phyloP scores from a whole-genome alignment of 768 basidiomycete genomes.

The Lactifluus rugatus region DNA sequence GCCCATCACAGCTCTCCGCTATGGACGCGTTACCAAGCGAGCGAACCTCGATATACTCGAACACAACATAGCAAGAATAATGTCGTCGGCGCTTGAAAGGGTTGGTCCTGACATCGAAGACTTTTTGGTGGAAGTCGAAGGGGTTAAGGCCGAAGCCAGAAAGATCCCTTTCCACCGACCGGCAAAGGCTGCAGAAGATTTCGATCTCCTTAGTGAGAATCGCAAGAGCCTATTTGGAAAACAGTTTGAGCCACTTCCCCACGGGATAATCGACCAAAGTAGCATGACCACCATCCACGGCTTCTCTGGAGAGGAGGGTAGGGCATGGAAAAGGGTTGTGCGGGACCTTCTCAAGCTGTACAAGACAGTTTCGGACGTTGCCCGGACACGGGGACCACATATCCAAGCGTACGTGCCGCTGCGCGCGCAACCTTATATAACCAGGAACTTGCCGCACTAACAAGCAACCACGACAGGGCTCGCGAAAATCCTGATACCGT shows the following conservation, averaged over 20 bases:
- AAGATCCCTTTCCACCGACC: neutral
- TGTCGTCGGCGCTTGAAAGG: conserved; percentile 21
- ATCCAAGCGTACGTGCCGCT: conserved; percentile 26
- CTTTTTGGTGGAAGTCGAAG: conserved; percentile 3
- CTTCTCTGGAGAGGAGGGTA: conserved; percentile 15
- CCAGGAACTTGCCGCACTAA: conserved; percentile 21
- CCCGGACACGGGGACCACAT: conserved; percentile 25
- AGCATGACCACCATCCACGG: conserved; percentile 19
- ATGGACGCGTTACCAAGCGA: conserved; percentile 29
- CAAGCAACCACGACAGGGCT: conserved; percentile 11
- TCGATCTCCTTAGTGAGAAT: neutral
- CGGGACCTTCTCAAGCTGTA: conserved; percentile 21
- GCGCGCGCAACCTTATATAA: conserved; percentile 26
- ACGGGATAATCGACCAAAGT: neutral
- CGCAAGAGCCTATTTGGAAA: neutral
- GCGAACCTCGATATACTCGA: conserved; percentile 30
- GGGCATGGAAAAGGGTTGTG: conserved; percentile 21
- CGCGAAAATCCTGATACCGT: conserved; percentile 20
- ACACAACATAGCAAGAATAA: conserved; percentile 27
- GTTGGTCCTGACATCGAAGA: conserved; percentile 9
- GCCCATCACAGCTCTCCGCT: conserved; percentile 26
- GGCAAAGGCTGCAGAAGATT: neutral
- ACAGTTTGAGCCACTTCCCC: conserved; percentile 17
- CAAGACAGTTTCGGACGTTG: conserved; percentile 19
- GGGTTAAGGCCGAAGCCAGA: conserved; percentile 13